Base-by-base conservation (phyloP, 2,329 filamentous ascomycete genomes). In the Pseudocercospora cruenta region DNA sequence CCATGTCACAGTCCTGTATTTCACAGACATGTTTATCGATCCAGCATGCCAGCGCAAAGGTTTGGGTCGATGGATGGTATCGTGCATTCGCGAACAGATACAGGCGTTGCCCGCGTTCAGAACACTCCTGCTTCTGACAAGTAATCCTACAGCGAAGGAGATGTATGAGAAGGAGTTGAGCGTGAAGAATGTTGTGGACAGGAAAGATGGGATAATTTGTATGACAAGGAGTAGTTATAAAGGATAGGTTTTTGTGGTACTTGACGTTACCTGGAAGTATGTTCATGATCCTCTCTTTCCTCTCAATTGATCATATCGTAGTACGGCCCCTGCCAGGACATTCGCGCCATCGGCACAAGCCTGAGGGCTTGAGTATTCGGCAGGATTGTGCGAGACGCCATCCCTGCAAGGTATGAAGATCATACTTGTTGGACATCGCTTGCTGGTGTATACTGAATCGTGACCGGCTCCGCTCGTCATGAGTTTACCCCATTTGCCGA, bases 391-490 rank as follows among this genome's bases (percentile, higher is more conserved):
- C 57, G 80, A 82, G 2, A 84, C 78, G 1, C 82, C 82, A 64
- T 82, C 81, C 58, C 79, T 77, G 70, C 81, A 82, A 6, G 82
- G 81, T 39, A 82, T 78, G 60, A 83, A 83, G 5, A 83, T 80
- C 82, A 84, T 84, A 58, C 78, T 80, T 39, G 82, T 81, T 16
- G 82, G 82, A 65, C 79, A 81, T 26, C 78, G 76, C 70, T 80
- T 81, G 61, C 73, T 80, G 16, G 79, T 73, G 68, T 82, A 82
- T 45, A 83, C 82, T 57, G 74, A 81, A 70, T 90, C 88, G 76
- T 90, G 88, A 0, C 88, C 88, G n/a, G 88, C 88, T 24, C 88
- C 88, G 69, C 83, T 86, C 66, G 84, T 87, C 80, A 90, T 88
- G 55, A 83, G 74, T 57, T 83, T 80, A 14, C 75, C 75, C 75